Conservation (phyloP, 148 eudicot genomes). For the Polygonum maritimum region DNA sequence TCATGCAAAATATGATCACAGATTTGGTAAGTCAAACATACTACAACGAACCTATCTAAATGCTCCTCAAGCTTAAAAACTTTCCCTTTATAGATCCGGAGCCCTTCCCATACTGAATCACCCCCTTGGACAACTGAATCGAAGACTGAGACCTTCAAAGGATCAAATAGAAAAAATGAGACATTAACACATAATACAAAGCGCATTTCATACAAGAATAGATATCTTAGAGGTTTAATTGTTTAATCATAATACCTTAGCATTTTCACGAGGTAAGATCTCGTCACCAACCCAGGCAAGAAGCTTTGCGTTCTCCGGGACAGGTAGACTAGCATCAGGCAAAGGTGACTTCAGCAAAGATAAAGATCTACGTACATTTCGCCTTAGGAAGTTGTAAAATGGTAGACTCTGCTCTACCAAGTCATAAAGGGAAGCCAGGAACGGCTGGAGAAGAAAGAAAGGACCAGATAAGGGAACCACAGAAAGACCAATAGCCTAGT, state of each 20-base stretch:
- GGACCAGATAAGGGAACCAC: not conserved
- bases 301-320: constrained; percentile 75
- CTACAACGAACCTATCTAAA: constrained; percentile 53
- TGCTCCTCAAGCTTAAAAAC: constrained; percentile 95
- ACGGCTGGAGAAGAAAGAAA: constrained; percentile 31
- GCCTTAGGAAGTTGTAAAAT: constrained; percentile 68
- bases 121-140: constrained; percentile 99
- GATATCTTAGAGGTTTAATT: not conserved
- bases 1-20: not conserved
- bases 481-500: not conserved
- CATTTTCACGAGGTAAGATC: constrained; percentile 85
- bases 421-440: constrained; percentile 59
- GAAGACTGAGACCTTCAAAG: constrained; percentile 77
- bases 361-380: constrained; percentile 33
- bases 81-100: constrained; percentile 74
- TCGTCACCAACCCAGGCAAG: constrained; percentile 96
- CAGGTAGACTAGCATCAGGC: constrained; percentile 66
- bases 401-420: constrained; percentile 84
- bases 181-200: not conserved
- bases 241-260: constrained; percentile 50
- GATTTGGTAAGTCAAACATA: not conserved
- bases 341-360: constrained; percentile 29
- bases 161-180: constrained; percentile 15
- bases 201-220: not conserved
- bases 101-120: constrained; percentile 99